Base-by-base conservation (phyloP, 2,329 filamentous ascomycete species). In the Pezicula rhizophila region DNA sequence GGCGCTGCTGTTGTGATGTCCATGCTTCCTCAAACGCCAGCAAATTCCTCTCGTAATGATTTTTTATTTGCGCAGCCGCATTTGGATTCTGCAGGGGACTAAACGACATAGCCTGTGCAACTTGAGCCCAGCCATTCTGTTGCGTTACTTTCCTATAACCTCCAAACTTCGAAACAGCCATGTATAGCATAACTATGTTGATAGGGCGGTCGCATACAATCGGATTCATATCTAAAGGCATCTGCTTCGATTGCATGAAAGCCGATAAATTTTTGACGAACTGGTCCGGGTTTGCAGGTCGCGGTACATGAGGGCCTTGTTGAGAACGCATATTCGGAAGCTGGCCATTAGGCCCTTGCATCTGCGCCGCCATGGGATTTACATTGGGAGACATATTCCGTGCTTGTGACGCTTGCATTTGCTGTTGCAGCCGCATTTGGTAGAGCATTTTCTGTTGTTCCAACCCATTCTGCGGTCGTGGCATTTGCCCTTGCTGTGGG, bases 401-500 rank as follows among this genome's bases (percentile, higher is more conserved):
- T 40, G 40, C 67, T 67, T 52, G 59, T 60, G 55, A 72, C 66
- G 56, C 51, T 52, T 87, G 82, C 37, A 86, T 77, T 60, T 91
- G 87, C 49, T 85, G 81, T 60, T 95, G 87, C 46, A 95, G 68
- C 52, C 88, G 85, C 80, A 95, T 87, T 58, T 95, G 88, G 61
- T 95, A 92, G 43, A 85, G 70, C 49, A 81, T 78, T 60, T 89
- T 85, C 55, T 89, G 83, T 60, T 88, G 84, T 37, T 88, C 85
- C 54, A 87, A 77, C 41, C 73, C 75, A 58, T 79, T 73, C 48
- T 76, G 77, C 45, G 68, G 72, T 49, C 69, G 68, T 44, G 67
- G 67, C 47, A 65, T 63, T 52, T 66, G 66, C 48, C 58, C 55
- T 49, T 61, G 68, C 28, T 57, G 60, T 8, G 49, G 52, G 31